These are phyloP conservation scores for Kuraishia floccosa DNA, from an alignment of 805 yeast genomes.

Conservation along the genomic window DNA sequence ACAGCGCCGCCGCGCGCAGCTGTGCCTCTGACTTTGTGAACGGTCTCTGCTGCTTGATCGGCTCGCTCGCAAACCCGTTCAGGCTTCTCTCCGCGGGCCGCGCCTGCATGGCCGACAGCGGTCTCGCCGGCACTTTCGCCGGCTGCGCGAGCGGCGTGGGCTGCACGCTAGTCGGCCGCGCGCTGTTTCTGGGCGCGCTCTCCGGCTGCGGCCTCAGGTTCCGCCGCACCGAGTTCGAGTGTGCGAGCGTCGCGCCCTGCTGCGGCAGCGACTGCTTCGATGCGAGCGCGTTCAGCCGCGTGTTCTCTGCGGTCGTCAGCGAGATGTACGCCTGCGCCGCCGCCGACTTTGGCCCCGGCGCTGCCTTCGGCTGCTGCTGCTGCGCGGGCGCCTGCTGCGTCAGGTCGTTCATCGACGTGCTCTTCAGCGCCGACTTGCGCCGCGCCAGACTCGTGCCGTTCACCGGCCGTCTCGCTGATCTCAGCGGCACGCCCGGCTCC, in stretches of 20 bases:
- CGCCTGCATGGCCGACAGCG: neutral
- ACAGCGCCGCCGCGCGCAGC: conserved; percentile 39
- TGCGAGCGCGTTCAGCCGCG: conserved; percentile 57
- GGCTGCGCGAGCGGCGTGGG: conserved; percentile 1
- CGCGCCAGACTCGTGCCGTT: too few relatives aligned
- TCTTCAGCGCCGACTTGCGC: conserved; percentile 41
- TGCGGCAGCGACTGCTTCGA: conserved; percentile 20
- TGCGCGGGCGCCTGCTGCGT: too few relatives aligned
- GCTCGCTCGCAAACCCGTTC: neutral
- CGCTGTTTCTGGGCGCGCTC: too few relatives aligned
- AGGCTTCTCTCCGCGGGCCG: neutral
- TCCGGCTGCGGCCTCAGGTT: conserved; percentile 12
- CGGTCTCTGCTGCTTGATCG: too few relatives aligned
- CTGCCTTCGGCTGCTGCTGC: conserved; percentile 1
- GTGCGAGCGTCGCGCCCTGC: conserved; percentile 3
- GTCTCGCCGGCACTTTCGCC: conserved; percentile 1
- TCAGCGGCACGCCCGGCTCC: too few relatives aligned
- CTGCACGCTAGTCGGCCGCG: neutral
- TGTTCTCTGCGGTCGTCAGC: conserved; percentile 69
- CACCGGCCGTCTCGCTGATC: too few relatives aligned
- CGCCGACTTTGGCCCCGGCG: conserved; percentile 15
- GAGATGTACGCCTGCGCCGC: conserved; percentile 59
- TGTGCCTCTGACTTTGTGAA: conserved; percentile 13
- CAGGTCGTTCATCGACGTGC: too few relatives aligned
- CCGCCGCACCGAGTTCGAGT: conserved; percentile 3